A percentile compares a stretch with the other conserved stretches of the same genome.
Evolutionary conservation across 1,284 basidiomycete species (phyloP).

Genomic region (Ceratobasidium sp.): DNA sequence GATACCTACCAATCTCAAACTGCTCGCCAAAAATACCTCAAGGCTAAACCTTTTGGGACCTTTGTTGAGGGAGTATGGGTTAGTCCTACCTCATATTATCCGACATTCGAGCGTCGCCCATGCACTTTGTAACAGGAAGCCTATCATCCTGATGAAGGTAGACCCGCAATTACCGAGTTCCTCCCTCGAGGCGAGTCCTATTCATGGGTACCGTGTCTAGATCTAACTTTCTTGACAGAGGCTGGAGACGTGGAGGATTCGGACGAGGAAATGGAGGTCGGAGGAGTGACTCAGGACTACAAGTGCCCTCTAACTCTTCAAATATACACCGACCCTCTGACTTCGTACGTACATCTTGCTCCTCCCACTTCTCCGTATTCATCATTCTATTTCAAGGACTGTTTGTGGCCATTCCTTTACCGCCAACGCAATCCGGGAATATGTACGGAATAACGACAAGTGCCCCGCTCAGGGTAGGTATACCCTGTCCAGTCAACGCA

Average conservation of each 20-base stretch:
- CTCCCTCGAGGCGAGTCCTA: conserved; percentile 65
- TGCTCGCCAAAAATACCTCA: conserved; percentile 74
- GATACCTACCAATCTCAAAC: conserved; percentile 65
- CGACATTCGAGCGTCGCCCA: background rate
- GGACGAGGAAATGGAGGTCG: conserved; percentile 80
- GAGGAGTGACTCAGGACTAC: conserved; percentile 80
- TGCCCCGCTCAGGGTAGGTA: conserved; percentile 74
- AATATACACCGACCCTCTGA: conserved; percentile 69
- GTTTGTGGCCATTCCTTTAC: conserved; percentile 78
- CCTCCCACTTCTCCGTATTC: conserved; percentile 6
- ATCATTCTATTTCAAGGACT: conserved; percentile 51
- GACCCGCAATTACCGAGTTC: conserved; percentile 78
- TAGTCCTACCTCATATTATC: conserved; percentile 45
- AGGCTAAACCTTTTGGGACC: conserved; percentile 62
- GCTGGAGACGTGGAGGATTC: conserved; percentile 73
- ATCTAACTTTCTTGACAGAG: conserved; percentile 53
- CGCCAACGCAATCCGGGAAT: conserved; percentile 62
- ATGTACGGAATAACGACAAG: conserved; percentile 51
- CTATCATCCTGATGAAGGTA: conserved; percentile 65
- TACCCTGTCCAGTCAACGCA: background rate
- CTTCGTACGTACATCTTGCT: conserved; percentile 61
- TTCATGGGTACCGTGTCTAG: background rate
- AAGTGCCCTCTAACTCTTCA: conserved; percentile 78
- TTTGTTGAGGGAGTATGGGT: conserved; percentile 77
- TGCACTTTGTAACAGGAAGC: conserved; percentile 60